Evolutionary conservation across 495 filamentous ascomycete genomes (phyloP).

Genomic region (Hypoxylon fuscum): DNA sequence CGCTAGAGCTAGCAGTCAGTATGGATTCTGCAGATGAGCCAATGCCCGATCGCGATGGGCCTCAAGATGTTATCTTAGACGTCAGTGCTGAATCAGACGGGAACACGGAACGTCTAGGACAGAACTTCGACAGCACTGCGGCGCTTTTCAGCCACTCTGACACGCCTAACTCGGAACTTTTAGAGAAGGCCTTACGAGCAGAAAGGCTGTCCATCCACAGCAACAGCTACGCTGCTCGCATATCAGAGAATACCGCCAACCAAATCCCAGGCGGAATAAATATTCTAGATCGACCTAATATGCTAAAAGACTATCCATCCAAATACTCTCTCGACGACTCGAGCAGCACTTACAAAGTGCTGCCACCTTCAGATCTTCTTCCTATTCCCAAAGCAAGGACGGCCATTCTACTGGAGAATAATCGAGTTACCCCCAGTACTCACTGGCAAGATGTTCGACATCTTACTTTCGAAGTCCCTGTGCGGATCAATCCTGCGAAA

Average conservation of each 20-base stretch:
- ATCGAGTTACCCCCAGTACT: constrained; percentile 72
- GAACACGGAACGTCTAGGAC: not conserved
- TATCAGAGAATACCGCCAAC: constrained; percentile 37
- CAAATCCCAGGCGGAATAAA: constrained; percentile 32
- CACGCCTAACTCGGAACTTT: constrained; percentile 2
- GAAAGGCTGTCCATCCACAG: constrained; percentile 33
- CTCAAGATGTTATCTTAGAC: not conserved
- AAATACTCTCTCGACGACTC: constrained; percentile 44
- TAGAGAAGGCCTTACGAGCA: constrained; percentile 18
- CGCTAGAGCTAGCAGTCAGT: constrained; percentile 58
- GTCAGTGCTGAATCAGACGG: constrained; percentile 11
- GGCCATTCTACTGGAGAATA: constrained; percentile 63
- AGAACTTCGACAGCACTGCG: constrained; percentile 31
- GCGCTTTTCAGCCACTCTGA: constrained; percentile 40
- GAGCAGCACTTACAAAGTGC: constrained; percentile 5
- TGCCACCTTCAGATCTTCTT: constrained; percentile 56
- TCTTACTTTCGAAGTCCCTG: constrained; percentile 64
- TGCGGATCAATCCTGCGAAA: constrained; percentile 19
- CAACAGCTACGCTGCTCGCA: constrained; percentile 23
- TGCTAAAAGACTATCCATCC: constrained; percentile 45
- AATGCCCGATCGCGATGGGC: constrained; percentile 17
- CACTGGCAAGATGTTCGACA: constrained; percentile 97
- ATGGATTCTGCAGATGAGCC: constrained; percentile 34
- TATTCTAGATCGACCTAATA: constrained; percentile 45
- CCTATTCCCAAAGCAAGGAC: constrained; percentile 63